A percentile compares a stretch with the other conserved stretches of the same genome.
phyloP scores from a whole-genome alignment of 2,329 filamentous ascomycete species.

The Fusarium mundagurra region DNA sequence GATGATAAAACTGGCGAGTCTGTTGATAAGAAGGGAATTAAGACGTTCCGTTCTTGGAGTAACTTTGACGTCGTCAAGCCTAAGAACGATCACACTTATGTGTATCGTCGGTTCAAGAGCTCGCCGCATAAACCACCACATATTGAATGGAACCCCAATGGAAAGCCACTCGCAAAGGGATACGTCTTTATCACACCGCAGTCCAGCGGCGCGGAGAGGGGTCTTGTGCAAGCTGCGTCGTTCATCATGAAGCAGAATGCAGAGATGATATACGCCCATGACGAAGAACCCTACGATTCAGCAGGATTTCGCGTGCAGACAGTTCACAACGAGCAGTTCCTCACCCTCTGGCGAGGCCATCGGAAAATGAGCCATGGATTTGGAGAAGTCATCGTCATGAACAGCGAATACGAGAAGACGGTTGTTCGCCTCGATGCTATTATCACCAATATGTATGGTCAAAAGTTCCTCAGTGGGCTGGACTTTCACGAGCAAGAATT shows the following conservation, averaged over 20 bases:
- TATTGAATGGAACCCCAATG: conserved; percentile 27
- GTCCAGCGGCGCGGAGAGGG: neutral
- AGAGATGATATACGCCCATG: conserved; percentile 44
- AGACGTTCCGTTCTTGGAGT: conserved; percentile 27
- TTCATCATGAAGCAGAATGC: conserved; percentile 42
- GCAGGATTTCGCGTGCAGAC: conserved; percentile 43
- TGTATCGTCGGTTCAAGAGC: conserved; percentile 38
- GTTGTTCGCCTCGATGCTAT: conserved; percentile 13
- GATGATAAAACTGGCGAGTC: neutral
- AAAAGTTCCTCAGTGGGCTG: conserved; percentile 4
- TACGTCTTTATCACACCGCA: conserved; percentile 43
- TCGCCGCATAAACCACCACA: conserved; percentile 38
- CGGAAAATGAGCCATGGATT: conserved; percentile 44
- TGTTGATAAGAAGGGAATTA: conserved; percentile 3
- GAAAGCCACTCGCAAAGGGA: conserved; percentile 35
- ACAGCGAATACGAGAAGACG: conserved; percentile 42
- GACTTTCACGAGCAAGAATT: conserved; percentile 41
- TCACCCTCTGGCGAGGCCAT: conserved; percentile 45
- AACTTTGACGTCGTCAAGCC: conserved; percentile 33
- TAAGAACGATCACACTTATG: conserved; percentile 12
- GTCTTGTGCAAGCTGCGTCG: conserved; percentile 20
- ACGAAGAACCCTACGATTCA: conserved; percentile 21
- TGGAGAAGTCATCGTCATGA: conserved; percentile 45
- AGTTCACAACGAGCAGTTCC: conserved; percentile 43
- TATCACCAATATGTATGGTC: neutral